phyloP scores from a whole-genome alignment of 805 yeast species.

The Kuraishia piskuri region DNA sequence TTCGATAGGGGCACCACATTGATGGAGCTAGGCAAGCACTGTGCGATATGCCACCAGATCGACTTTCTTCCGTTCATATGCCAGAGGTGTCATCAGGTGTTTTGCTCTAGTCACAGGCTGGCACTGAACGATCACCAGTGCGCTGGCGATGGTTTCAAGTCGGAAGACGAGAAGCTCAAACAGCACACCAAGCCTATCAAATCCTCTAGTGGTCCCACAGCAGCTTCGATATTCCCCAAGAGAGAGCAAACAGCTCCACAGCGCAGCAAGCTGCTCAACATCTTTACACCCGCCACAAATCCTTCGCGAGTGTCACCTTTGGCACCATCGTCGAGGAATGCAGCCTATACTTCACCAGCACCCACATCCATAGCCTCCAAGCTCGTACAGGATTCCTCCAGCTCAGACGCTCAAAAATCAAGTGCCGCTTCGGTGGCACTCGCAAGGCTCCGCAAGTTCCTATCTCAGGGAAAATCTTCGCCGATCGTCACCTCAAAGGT shows the following conservation, averaged over 20 bases:
- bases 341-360: constrained; percentile 14
- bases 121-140: constrained; percentile 24
- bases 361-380: constrained; percentile 8
- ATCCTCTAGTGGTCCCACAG: constrained; percentile 20
- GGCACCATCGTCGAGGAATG: constrained; percentile 8
- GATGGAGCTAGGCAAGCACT: constrained; percentile 51
- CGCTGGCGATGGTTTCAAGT: constrained; percentile 3
- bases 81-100: constrained; percentile 32
- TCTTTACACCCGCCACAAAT: neutral
- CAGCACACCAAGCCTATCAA: constrained; percentile 10
- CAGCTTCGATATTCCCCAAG: constrained; percentile 44
- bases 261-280: neutral
- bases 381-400: neutral
- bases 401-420: constrained; percentile 7
- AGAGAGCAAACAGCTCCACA: constrained; percentile 30
- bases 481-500: neutral
- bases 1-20: constrained; percentile 18
- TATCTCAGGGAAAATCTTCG: constrained; percentile 4
- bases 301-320: constrained; percentile 18
- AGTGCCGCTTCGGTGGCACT: constrained; percentile 12
- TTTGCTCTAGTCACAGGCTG: constrained; percentile 41
- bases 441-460: constrained; percentile 13
- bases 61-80: constrained; percentile 56
- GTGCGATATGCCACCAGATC: constrained; percentile 39
- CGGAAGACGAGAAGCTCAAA: constrained; percentile 19